These are phyloP conservation scores for Rhodotorula sp. DNA, from an alignment of 1,284 basidiomycete genomes.

Conservation along the genomic window DNA sequence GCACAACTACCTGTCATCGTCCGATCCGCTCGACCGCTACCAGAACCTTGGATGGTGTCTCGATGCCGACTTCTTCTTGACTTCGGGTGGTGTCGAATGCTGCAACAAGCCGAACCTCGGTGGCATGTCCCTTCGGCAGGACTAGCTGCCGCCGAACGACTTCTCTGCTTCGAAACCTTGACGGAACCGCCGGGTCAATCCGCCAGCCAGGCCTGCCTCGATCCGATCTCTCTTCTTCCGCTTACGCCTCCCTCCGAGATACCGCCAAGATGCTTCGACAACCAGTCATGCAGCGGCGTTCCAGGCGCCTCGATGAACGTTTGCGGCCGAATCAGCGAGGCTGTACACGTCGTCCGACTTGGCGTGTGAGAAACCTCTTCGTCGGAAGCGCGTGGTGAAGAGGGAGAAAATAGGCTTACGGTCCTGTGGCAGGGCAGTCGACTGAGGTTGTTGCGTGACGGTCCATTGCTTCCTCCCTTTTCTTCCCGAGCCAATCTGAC, in stretches of 20 bases:
- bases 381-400: not conserved
- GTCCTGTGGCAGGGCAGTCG: conserved; percentile 18
- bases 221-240: conserved; percentile 8
- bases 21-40: not conserved
- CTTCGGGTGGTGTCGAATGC: not conserved
- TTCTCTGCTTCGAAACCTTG: not conserved
- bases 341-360: conserved; percentile 13
- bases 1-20: not conserved
- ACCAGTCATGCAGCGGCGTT: not conserved
- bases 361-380: not conserved
- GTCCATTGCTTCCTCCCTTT: not conserved
- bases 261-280: conserved; percentile 2
- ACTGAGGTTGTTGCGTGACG: not conserved
- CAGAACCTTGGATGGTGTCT: conserved; percentile 32
- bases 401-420: not conserved
- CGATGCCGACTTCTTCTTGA: not conserved
- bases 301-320: not conserved
- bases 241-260: not conserved
- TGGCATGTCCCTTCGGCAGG: not conserved
- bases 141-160: not conserved
- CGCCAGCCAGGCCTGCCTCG: conserved; percentile 2
- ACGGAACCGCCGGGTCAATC: not conserved
- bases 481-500: not conserved
- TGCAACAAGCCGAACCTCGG: not conserved
- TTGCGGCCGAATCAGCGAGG: conserved; percentile 7